Evolutionary conservation across 2,329 filamentous ascomycete genomes (phyloP).

Genomic region (Clonostachys chloroleuca): DNA sequence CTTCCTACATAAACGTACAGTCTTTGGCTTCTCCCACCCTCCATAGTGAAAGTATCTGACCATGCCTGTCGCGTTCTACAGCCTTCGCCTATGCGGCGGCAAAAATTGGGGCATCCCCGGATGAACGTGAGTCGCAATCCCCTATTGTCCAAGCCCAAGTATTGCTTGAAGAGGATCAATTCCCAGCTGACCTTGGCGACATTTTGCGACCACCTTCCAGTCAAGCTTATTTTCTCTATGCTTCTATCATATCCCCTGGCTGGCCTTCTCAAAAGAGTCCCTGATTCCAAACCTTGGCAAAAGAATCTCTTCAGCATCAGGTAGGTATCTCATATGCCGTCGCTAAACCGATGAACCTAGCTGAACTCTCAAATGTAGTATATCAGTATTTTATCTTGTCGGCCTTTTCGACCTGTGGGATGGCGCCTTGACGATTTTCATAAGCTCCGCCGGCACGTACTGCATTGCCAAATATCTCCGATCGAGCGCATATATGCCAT

Average conservation of each 20-base stretch:
- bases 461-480: constrained; percentile 77
- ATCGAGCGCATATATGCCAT: constrained; percentile 88
- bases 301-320: constrained; percentile 87
- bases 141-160: not conserved
- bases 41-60: not conserved
- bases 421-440: constrained; percentile 73
- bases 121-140: constrained; percentile 23
- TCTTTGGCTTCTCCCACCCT: not conserved
- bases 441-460: constrained; percentile 78
- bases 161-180: not conserved
- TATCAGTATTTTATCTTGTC: constrained; percentile 85
- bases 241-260: constrained; percentile 90
- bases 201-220: constrained; percentile 34
- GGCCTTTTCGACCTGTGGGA: constrained; percentile 91
- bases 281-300: constrained; percentile 74
- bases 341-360: not conserved
- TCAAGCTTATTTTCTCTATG: constrained; percentile 90
- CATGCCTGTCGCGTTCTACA: not conserved
- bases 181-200: not conserved
- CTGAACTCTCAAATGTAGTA: constrained; percentile 36
- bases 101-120: constrained; percentile 19
- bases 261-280: constrained; percentile 81
- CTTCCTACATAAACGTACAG: constrained; percentile 16
- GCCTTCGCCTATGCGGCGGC: not conserved
- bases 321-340: constrained; percentile 34